Evolutionary conservation across 1,139 yeast genomes (phyloP), one percentile per base, ranked within the genome.

Genomic region (Hyphopichia pseudoburtonii): DNA sequence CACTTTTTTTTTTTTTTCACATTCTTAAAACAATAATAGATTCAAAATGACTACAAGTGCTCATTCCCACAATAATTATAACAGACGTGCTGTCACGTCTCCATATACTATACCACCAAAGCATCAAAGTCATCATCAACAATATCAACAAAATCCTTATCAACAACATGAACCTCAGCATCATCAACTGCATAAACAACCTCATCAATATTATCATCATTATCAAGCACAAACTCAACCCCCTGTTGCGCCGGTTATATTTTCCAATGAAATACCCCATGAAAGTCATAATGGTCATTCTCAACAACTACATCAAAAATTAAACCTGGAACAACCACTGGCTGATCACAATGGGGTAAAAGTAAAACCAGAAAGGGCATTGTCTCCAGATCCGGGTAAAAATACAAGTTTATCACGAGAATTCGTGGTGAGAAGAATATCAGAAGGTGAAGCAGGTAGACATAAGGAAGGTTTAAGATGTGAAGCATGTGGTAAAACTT

Each of bases 401-500:
- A 43, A 65, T n/a, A 80, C 81, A 1, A 66, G 75, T 40, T 64
- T 84, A 34, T 73, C 85, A 10, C 66, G 94, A 43, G 86, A 82
- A 47, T 84, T 84, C 64, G 94, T 86, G 8, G 92, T 84, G 17
- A 70, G 95, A 43, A 69, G 95, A 42, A 86, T 85, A 37, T 80
- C 88, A 38, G 95, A 86, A 57, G 95, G 95, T 30, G 95, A 86
- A 57, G 78, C 88, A 2, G 95, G 95, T 8, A 62, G 95, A 37
- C 69, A 86, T 36, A 86, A 86, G 57, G 94, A 86, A 54, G 90
- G 85, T 52, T 73, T 86, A 45, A 82, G 83, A 51, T 86, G 95
- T 64, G 94, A 86, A 59, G 88, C 94, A 3, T 86, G 96, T 54
- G 95, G 95, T 9, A 86, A 87, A 57, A 94, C 94, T 11, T 86